Evolutionary conservation across 306 rosid genomes (phyloP).

Genomic region (cucumber (Cucumis sativus)): DNA sequence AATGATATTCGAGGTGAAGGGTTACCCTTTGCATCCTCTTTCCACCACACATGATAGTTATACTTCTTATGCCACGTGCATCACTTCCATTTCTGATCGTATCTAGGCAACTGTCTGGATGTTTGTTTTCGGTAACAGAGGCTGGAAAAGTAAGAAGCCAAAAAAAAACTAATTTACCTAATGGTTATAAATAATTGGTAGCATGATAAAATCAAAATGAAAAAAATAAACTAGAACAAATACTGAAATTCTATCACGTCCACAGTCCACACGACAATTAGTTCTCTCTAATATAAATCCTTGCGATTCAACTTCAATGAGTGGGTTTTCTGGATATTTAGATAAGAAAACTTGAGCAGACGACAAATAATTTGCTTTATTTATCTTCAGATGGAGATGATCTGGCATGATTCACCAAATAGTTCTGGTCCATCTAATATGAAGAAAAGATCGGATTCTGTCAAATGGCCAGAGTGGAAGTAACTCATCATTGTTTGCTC

Average conservation of each 20-base stretch:
- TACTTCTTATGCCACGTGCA: neutral
- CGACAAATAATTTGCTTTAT: neutral
- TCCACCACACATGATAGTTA: neutral
- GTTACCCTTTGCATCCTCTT: neutral
- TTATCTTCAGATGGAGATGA: constrained; percentile 71
- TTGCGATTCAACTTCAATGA: neutral
- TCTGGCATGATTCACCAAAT: constrained; percentile 60
- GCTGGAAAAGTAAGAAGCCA: neutral
- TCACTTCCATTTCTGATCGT: neutral
- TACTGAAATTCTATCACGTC: neutral
- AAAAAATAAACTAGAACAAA: neutral
- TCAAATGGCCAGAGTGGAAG: constrained; percentile 76
- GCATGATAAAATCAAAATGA: neutral
- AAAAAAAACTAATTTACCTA: neutral
- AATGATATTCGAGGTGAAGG: neutral
- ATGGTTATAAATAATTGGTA: neutral
- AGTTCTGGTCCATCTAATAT: constrained; percentile 39
- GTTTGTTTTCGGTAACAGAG: neutral
- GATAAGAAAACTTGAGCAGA: neutral
- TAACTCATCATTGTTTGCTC: constrained; percentile 16
- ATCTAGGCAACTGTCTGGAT: neutral
- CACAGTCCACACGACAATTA: neutral
- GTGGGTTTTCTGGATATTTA: neutral
- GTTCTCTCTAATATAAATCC: neutral
- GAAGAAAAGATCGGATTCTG: constrained; percentile 42